Evolutionary conservation across 2,329 filamentous ascomycete species (phyloP).

Genomic region (Pezicula radicicola): DNA sequence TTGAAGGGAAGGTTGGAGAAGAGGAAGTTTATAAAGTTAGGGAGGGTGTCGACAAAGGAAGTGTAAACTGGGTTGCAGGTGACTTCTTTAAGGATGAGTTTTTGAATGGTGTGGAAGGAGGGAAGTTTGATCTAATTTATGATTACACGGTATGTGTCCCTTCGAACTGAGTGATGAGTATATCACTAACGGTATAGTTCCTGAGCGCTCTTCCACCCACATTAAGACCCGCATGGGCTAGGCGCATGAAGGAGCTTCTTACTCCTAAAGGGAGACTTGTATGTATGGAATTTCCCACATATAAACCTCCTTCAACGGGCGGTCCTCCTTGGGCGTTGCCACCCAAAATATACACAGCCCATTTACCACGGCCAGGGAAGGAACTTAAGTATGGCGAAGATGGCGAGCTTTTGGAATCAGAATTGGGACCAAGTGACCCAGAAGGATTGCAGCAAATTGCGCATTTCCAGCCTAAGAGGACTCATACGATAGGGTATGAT

Average conservation of each 20-base stretch:
- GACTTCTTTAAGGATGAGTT: slow-evolving; percentile 67
- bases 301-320: slow-evolving; percentile 59
- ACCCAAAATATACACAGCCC: slow-evolving; percentile 67
- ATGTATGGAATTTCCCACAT: slow-evolving; percentile 75
- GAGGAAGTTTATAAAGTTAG: slow-evolving; percentile 39
- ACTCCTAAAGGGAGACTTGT: slow-evolving; percentile 48
- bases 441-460: slow-evolving; percentile 39
- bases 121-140: slow-evolving; percentile 61
- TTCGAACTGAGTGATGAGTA: not conserved
- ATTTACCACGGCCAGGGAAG: slow-evolving; percentile 68
- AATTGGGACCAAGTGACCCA: slow-evolving; percentile 39
- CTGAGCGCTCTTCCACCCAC: slow-evolving; percentile 57
- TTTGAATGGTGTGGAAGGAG: slow-evolving; percentile 37
- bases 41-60: slow-evolving; percentile 44
- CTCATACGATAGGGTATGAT: slow-evolving; percentile 44
- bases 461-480: slow-evolving; percentile 47
- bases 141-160: slow-evolving; percentile 54
- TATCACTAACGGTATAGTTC: slow-evolving; percentile 42
- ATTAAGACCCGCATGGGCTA: slow-evolving; percentile 50
- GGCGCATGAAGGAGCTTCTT: slow-evolving; percentile 48
- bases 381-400: slow-evolving; percentile 59
- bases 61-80: slow-evolving; percentile 52
- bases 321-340: slow-evolving; percentile 74
- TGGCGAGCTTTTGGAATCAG: slow-evolving; percentile 44
- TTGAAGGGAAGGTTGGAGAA: slow-evolving; percentile 32